Base-by-base conservation (phyloP, 768 basidiomycete species). In the Clitopilus hobsonii region DNA sequence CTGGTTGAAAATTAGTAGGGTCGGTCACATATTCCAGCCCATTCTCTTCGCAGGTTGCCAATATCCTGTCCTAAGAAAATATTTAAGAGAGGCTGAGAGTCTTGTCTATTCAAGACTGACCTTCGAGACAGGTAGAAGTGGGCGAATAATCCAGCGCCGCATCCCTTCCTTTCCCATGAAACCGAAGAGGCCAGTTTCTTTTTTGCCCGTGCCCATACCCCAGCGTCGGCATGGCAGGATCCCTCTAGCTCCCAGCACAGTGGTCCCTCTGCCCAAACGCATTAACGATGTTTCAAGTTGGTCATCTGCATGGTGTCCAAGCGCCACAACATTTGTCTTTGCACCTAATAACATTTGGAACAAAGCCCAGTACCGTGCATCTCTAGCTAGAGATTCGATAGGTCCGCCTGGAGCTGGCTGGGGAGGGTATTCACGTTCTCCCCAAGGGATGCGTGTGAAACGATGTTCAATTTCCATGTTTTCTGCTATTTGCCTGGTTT, bases 221-320 rank as follows among this genome's bases (percentile, higher is more conserved):
- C 84, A 91, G 45, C 89, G 76, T 10, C 91, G 78, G 48, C 75
- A 71, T 1, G 71, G 71, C 36, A 78, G 75, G 87, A 93, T 93
- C 3, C 86, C 91, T 10, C 79, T 79, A 0, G 84, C 78, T 0
- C 87, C 88, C 14, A 79, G 53, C 38, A 69, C 64, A 2, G 81
- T 75, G 5, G 84, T 85, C 0, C 86, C 84, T 57, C 69, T 77
- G 5, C 81, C 75, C 14, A 87, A 64, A 5, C 91, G 82, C 76
- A 91, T 83, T 51, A 94, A 69, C 26, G 83, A 77, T 0, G 91
- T 94, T 65, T 94, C 91, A 8, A 92, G 78, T 64, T 93, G 89
- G 64, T 94, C 91, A 63, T 94, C 89, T 2, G 79, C 78, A 63
- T 94, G 91, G 60, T 94, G 91, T 0, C 81, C 91, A 49, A 86